A percentile compares a stretch with the other conserved stretches of the same genome.
Conservation (phyloP, 306 rosid genomes). For the Cucumis hystrix region DNA sequence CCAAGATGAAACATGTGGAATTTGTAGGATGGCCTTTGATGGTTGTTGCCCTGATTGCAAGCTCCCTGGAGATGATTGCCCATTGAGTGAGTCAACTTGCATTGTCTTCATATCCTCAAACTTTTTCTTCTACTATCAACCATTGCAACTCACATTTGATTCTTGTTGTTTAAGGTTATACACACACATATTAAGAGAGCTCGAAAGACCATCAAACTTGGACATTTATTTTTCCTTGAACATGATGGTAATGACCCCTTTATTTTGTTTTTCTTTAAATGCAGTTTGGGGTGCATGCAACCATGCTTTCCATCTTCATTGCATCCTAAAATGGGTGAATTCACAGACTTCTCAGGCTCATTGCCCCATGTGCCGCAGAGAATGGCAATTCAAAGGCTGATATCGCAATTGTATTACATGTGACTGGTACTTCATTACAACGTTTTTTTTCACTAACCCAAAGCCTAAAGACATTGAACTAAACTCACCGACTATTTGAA, state of each 20-base stretch:
- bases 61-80: conserved; percentile 90
- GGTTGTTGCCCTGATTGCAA: conserved; percentile 92
- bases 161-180: background rate
- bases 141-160: background rate
- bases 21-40: conserved; percentile 93
- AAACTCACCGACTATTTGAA: no score
- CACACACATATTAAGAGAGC: background rate
- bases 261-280: background rate
- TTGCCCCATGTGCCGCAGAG: conserved; percentile 93
- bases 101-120: background rate
- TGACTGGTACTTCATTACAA: background rate
- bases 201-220: background rate
- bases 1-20: conserved; percentile 82
- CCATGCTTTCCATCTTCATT: conserved; percentile 89
- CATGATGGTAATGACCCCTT: background rate
- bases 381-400: conserved; percentile 77
- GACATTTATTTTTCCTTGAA: background rate
- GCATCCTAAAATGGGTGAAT: conserved; percentile 86
- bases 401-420: background rate
- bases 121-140: background rate
- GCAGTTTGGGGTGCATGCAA: conserved; percentile 98
- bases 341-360: conserved; percentile 80
- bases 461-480: background rate
- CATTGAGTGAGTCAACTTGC: conserved; percentile 44
- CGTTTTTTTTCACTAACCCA: background rate